Evolutionary conservation across 306 rosid species (phyloP), one percentile per base, ranked within the genome.

Genomic region (Vigna nakashimae): DNA sequence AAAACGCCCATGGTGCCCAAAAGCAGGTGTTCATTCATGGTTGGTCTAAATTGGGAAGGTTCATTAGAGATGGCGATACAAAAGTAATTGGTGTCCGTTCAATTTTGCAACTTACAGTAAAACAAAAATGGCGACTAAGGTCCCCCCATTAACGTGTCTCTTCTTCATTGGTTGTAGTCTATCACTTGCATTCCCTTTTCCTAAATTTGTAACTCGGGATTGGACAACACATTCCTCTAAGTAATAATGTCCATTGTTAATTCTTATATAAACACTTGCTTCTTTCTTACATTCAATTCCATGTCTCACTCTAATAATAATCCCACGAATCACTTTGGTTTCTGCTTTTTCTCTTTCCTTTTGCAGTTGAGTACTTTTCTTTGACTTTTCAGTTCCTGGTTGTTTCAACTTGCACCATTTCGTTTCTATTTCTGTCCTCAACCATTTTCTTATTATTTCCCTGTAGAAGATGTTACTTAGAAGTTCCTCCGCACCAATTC

Each of bases 401-500:
- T 50, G 17, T 63, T 45, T 77, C 66, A 53, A 17, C 18, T 69
- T 60, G 50, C 70, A 46, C 42, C 78, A 59, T 45, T 66, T 43
- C 48, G 48, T 40, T 75, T 48, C 11, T 51, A 22, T 46, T 30
- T 49, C 36, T 34, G 15, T n/a, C 42, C 22, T 32, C 28, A 26
- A 43, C 34, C 0, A 36, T 65, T 56, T 58, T 15, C 12, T 2
- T 60, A 7, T 55, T n/a, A 65, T 8, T 26, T 72, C 3, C 13
- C 10, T 46, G 6, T 38, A 7, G 34, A 88, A 26, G 65, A 92
- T 94, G 97, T 83, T 87, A 69, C 90, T 89, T 34, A 83, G 92
- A 83, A 92, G 91, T 74, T 88, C 88, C 26, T 90, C 91, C 0
- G 48, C 97, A 14, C 92, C 95, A 36, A 82, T 88, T 79, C 85